phyloP scores from a whole-genome alignment of 1,284 basidiomycete genomes.

The Uromyces viciae-fabae region DNA sequence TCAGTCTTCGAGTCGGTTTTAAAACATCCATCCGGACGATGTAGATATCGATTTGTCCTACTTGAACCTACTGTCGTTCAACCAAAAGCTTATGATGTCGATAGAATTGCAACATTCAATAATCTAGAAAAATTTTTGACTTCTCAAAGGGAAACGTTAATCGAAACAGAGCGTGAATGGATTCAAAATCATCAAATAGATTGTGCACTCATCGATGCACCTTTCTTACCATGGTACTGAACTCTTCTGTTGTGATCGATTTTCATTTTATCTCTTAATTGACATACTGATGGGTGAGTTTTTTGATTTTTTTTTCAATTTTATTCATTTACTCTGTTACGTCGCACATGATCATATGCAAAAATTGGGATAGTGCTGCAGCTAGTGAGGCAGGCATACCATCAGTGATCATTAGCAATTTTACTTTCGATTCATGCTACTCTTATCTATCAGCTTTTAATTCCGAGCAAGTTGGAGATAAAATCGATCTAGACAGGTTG shows the following conservation, averaged over 20 bases:
- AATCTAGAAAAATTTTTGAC: constrained; percentile 54
- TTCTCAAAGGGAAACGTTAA: constrained; percentile 59
- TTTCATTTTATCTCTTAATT: neutral
- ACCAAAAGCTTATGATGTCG: constrained; percentile 59
- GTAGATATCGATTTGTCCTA: constrained; percentile 48
- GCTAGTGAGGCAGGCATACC: constrained; percentile 65
- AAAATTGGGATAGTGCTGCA: constrained; percentile 61
- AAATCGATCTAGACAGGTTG: constrained; percentile 61
- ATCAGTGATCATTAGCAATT: constrained; percentile 69
- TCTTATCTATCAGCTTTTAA: constrained; percentile 65
- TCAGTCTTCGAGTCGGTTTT: constrained; percentile 49
- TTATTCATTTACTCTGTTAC: too few relatives aligned
- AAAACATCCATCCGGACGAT: neutral
- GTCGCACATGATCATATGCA: neutral
- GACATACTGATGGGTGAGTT: too few relatives aligned
- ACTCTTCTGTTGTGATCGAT: neutral
- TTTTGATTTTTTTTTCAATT: neutral
- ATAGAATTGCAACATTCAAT: constrained; percentile 66
- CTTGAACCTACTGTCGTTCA: constrained; percentile 52
- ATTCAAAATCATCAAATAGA: constrained; percentile 60
- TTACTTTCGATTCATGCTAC: constrained; percentile 75
- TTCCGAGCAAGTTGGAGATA: constrained; percentile 48
- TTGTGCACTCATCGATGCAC: constrained; percentile 70
- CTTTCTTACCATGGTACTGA: constrained; percentile 70
- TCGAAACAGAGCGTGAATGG: constrained; percentile 64